Evolutionary conservation across 371 early-diverging fungal species (phyloP).

Genomic region (Zopfochytrium polystomum): DNA sequence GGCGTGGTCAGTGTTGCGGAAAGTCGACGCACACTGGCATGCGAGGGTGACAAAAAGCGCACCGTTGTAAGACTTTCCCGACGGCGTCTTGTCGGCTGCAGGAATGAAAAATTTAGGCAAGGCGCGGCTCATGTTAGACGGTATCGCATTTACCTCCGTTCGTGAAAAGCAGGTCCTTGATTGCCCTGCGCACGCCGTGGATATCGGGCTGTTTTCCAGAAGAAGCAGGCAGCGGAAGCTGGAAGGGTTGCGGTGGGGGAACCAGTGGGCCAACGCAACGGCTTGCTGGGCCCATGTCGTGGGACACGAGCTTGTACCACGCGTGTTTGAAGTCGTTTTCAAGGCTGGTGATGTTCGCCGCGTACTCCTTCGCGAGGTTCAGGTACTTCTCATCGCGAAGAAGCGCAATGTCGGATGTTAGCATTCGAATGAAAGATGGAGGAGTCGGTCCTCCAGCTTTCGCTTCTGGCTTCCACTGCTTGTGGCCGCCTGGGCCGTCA

Average conservation of each 20-base stretch:
- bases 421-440: slow-evolving; percentile 20
- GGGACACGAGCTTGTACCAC: slow-evolving; percentile 30
- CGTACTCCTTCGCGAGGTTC: slow-evolving; percentile 15
- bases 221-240: slow-evolving; percentile 26
- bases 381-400: slow-evolving; percentile 20
- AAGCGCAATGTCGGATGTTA: slow-evolving; percentile 33
- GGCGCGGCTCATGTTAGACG: not conserved
- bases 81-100: not conserved
- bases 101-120: not conserved
- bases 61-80: slow-evolving; percentile 7
- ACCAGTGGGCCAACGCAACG: slow-evolving; percentile 25
- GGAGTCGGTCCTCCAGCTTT: not conserved
- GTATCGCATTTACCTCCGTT: not conserved
- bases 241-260: slow-evolving; percentile 28
- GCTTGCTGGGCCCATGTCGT: slow-evolving; percentile 28
- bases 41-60: slow-evolving; percentile 24
- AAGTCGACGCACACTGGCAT: slow-evolving; percentile 27
- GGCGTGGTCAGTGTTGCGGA: slow-evolving; percentile 25
- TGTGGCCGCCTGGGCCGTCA: slow-evolving; percentile 23
- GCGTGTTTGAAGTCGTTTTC: slow-evolving; percentile 24
- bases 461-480: slow-evolving; percentile 28
- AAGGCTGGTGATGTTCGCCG: slow-evolving; percentile 10
- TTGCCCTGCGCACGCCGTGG: slow-evolving; percentile 1
- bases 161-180: not conserved
- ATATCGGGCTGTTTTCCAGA: slow-evolving; percentile 6